A percentile compares a stretch with the other conserved stretches of the same genome.
Conservation (phyloP, 306 rosid genomes). For the Cucurbita moschata region DNA sequence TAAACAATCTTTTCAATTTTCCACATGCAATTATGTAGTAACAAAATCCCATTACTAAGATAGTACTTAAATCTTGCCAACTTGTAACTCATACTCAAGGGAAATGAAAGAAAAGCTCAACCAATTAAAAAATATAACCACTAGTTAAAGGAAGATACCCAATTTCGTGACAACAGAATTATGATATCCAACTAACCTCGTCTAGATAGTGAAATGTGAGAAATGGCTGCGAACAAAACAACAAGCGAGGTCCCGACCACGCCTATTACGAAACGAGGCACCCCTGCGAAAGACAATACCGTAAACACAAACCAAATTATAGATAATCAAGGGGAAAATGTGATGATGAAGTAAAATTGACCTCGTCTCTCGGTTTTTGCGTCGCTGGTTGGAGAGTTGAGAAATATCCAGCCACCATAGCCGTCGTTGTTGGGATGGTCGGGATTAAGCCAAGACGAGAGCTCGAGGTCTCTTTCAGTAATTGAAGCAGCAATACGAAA, state of each 20-base stretch:
- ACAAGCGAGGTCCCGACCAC: conserved; percentile 48
- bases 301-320: neutral
- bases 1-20: neutral
- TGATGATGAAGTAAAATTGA: neutral
- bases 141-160: neutral
- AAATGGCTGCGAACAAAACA: conserved; percentile 33
- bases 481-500: conserved; percentile 30
- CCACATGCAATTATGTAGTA: neutral
- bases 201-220: conserved; percentile 31
- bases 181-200: conserved; percentile 30
- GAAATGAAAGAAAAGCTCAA: neutral
- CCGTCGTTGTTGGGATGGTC: conserved; percentile 11
- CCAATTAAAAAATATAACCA: neutral
- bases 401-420: conserved; percentile 52
- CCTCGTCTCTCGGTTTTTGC: conserved; percentile 17
- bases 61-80: neutral
- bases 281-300: conserved; percentile 19
- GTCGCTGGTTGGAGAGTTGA: conserved; percentile 19
- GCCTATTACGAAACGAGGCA: conserved; percentile 23
- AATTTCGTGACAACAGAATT: neutral
- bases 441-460: conserved; percentile 28
- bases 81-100: neutral
- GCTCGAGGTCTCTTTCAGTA: conserved; percentile 16
- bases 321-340: neutral
- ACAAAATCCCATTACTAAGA: neutral